Percentiles rank a stretch among this genome's conserved stretches.
phyloP scores from a whole-genome alignment of 495 filamentous ascomycete genomes.

The Lophiotrema nucula region DNA sequence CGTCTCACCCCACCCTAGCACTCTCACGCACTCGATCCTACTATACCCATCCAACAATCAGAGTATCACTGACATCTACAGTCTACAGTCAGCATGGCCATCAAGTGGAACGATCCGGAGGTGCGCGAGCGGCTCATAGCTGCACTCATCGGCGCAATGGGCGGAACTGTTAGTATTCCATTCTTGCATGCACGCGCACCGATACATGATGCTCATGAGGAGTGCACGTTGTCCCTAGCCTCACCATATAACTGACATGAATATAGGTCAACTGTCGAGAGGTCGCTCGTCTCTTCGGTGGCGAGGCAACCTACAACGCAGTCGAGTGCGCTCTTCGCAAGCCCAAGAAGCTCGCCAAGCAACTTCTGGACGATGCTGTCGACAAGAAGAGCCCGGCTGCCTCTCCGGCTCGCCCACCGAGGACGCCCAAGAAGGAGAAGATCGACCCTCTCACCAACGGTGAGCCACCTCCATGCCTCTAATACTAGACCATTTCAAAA shows the following conservation, averaged over 20 bases:
- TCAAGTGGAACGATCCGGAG: slow-evolving; percentile 24
- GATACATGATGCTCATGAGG: background rate
- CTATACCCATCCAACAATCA: background rate
- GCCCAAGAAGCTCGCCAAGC: slow-evolving; percentile 17
- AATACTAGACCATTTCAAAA: background rate
- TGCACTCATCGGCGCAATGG: slow-evolving; percentile 21
- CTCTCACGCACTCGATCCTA: too few relatives aligned
- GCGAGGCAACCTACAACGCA: slow-evolving; percentile 27
- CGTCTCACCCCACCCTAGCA: too few relatives aligned
- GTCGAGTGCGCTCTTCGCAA: slow-evolving; percentile 22
- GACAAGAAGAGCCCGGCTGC: background rate
- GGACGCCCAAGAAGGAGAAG: slow-evolving; percentile 1
- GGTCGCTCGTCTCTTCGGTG: slow-evolving; percentile 27
- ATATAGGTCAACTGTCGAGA: slow-evolving; percentile 29
- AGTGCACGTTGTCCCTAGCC: too few relatives aligned
- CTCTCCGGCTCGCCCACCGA: background rate
- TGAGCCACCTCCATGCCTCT: background rate
- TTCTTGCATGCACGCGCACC: background rate
- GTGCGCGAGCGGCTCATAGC: slow-evolving; percentile 25
- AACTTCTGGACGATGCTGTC: slow-evolving; percentile 9
- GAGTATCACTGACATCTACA: background rate
- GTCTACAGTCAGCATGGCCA: slow-evolving; percentile 8
- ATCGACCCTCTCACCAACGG: background rate
- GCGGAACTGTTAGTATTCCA: slow-evolving; percentile 11
- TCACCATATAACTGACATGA: too few relatives aligned